These are phyloP conservation scores for Bisporella sp. DNA, from an alignment of 2,329 filamentous ascomycete species.

Conservation along the genomic window DNA sequence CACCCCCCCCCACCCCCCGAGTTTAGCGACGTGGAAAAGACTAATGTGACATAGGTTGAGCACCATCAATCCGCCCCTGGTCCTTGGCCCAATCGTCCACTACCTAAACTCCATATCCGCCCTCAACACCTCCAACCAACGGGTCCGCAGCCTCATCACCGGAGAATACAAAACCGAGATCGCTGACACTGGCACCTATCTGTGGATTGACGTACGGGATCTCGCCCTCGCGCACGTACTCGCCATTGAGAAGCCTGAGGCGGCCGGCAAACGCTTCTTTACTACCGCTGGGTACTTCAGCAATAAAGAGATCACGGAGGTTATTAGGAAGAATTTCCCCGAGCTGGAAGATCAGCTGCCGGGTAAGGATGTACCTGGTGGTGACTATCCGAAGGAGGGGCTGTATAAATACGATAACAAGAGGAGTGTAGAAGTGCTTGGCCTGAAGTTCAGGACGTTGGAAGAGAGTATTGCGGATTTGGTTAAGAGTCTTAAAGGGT, in stretches of 20 bases:
- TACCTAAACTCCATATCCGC: slow-evolving; percentile 55
- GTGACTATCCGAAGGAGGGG: slow-evolving; percentile 30
- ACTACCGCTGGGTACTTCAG: slow-evolving; percentile 52
- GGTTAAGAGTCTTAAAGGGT: slow-evolving; percentile 32
- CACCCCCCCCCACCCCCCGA: background rate
- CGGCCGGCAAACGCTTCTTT: slow-evolving; percentile 57
- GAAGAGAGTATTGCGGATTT: slow-evolving; percentile 55
- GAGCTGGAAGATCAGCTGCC: slow-evolving; percentile 43
- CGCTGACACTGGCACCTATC: slow-evolving; percentile 47
- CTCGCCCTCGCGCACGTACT: slow-evolving; percentile 58
- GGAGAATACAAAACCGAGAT: slow-evolving; percentile 51
- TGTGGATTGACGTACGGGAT: slow-evolving; percentile 56
- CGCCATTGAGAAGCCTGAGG: slow-evolving; percentile 48
- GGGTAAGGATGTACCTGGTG: slow-evolving; percentile 30
- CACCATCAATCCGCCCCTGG: slow-evolving; percentile 55
- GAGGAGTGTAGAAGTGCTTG: slow-evolving; percentile 47
- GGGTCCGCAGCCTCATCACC: slow-evolving; percentile 55
- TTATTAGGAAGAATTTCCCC: slow-evolving; percentile 48
- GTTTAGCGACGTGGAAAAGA: background rate
- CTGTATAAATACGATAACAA: slow-evolving; percentile 50
- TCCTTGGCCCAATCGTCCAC: slow-evolving; percentile 56
- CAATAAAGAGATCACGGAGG: slow-evolving; percentile 50
- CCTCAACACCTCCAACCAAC: slow-evolving; percentile 68
- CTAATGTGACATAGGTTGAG: slow-evolving; percentile 30
- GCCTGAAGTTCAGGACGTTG: slow-evolving; percentile 50